Base-by-base conservation (phyloP, 192 early-diverging fungal genomes). In the Coemansia sp. region DNA sequence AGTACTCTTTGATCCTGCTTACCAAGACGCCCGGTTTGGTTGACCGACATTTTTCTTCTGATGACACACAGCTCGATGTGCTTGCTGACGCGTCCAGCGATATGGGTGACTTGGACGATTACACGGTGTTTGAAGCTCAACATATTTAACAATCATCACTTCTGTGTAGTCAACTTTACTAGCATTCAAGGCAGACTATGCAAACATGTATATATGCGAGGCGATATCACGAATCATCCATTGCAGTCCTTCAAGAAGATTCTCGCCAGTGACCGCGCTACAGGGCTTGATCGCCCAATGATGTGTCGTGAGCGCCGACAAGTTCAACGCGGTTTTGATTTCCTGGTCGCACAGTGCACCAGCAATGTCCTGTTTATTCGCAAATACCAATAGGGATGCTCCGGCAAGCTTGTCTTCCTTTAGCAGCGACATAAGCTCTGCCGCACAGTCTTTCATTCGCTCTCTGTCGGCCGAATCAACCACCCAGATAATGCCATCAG, bases 401-500 rank as follows among this genome's bases (percentile, higher is more conserved):
- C 97, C 97, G 0, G 94, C 91, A 37, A 99, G 83, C 47, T 93
- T 82, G 84, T 99, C 97, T 67, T 99, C 95, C 66, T 89, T 87
- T 27, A 99, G 73, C 51, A 99, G 69, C 4, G 79, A 69, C 5
- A 83, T 55, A 15, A 99, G 70, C 75, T 99, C 97, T 19, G 74
- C 58, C 39, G 79, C 85, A 66, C 95, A 97, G 64, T 92, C 91
- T 24, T 87, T 78, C 64, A 97, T 78, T 14, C 97, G 76, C 35
- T 87, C 73, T 49, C 89, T 66, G 73, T 99, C 97, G 11, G 92
- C 93, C 38, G 92, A 91, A 66, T 99, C 97, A 12, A 99, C 94
- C 1, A 99, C 97, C 96, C 96, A 99, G 22, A 98, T 90, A 12
- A 99, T 72, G 0, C 91, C 97, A 64, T 99, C 97, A 0, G 97